A percentile compares a stretch with the other conserved stretches of the same genome.
phyloP scores from a whole-genome alignment of 306 rosid genomes.

The Medicago arabica region DNA sequence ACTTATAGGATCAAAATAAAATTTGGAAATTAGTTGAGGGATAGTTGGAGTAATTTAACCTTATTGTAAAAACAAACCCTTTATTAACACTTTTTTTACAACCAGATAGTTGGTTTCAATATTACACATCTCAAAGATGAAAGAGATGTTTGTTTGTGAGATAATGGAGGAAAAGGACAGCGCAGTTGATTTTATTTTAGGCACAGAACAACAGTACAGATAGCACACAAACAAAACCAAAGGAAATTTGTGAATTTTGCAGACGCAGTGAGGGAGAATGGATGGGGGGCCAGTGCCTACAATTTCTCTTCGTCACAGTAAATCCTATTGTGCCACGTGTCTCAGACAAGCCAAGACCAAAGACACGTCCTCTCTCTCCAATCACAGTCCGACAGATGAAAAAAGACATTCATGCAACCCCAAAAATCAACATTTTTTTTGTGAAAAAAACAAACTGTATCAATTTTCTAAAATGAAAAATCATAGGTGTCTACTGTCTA shows the following conservation, averaged over 20 bases:
- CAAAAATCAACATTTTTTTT: neutral
- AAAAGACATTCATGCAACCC: neutral
- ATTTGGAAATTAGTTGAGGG: no score
- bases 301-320: neutral
- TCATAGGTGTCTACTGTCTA: no score
- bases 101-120: no score
- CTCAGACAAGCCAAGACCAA: neutral
- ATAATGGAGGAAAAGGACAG: neutral
- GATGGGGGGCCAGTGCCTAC: neutral
- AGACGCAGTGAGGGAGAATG: neutral
- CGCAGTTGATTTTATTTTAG: neutral
- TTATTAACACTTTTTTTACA: no score
- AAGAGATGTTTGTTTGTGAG: no score
- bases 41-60: no score
- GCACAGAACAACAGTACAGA: neutral
- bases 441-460: no score
- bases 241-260: constrained; percentile 11
- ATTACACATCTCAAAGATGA: no score
- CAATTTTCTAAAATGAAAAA: no score
- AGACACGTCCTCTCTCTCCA: constrained; percentile 23
- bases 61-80: no score
- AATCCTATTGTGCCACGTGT: constrained; percentile 25
- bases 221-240: neutral
- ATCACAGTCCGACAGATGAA: constrained; percentile 34
- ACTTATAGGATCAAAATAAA: no score